Evolutionary conservation across 2,329 filamentous ascomycete species (phyloP), one percentile per base, ranked within the genome.

Genomic region (Penicillium sp.): DNA sequence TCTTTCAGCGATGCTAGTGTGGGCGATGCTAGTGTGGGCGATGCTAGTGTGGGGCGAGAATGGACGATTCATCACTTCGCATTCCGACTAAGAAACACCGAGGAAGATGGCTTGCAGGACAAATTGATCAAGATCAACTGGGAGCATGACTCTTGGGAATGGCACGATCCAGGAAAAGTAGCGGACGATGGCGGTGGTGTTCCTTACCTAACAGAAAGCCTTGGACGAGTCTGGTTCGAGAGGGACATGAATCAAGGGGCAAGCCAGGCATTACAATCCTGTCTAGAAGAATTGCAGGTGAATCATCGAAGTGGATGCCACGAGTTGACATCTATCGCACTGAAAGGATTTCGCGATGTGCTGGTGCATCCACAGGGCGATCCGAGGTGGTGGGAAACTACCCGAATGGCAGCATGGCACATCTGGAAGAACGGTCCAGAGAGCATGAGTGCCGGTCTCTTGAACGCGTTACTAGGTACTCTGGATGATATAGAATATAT

Each of bases 41-140:
- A 88, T 60, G 65, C 75, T 3, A 73, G 73, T 0, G 70, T 86
- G 14, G 75, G 79, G 20, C 80, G 83, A 23, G 75, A 82, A 64
- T 89, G 86, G 85, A 84, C 77, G 6, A 78, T 89, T 46, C 77
- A 86, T 56, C 84, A 86, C 0, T 89, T 89, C 60, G 81, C 78
- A 0, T 89, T 73, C 47, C 60, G 54, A 5, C 58, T 87, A 25
- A 80, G 74, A 47, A 61, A 74, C 7, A 58, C 68, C 6, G 49
- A 61, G 0, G 59, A 61, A 27, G 62, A 63, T 5, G 72, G 70
- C 2, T 35, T 49, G 4, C 75, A 73, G 2, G 78, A 81, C 53
- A 66, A 75, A 11, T 74, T 73, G 6, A 84, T 89, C 53, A 65
- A 68, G 2, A 77, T 83, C 26, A 82, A 88, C 66, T 85, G 82